Base-by-base conservation (phyloP, 2,329 filamentous ascomycete genomes). In the Chalara sp. region DNA sequence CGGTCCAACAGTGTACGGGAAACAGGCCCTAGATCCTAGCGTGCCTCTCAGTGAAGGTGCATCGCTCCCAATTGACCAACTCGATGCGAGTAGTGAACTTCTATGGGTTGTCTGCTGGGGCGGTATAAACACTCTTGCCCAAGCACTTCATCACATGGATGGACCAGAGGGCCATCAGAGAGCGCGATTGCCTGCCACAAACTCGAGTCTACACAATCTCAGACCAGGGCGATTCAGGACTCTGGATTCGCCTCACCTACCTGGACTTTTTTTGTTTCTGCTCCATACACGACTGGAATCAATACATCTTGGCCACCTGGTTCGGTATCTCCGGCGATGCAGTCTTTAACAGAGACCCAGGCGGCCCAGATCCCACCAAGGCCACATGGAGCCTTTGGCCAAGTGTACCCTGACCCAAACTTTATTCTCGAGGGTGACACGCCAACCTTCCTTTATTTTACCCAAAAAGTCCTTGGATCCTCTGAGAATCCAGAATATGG, bases 161-260 rank as follows among this genome's bases (percentile, higher is more conserved):
- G 52, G 59, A n/a, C 61, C 60, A n/a, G 58, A 53, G 42, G 52
- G 58, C 11, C 39, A 54, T 0, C 68, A 73, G 1, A 63, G 69
- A 1, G 61, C 65, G 0, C 51, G 50, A 0, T 64, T 79, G 28
- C 62, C 68, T 2, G 56, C 63, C 21, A 3, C 73, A 72, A 54
- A 60, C 79, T 4, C 67, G 76, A 10, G 69, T 79, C 7, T 80
- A 80, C 59, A 65, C 78, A 35, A 80, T 82, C 49, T 80, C 76
- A 6, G 79, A 82, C 55, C 79, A 82, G 56, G 79, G 82, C 53
- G 73, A 83, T 53, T 73, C 75, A 0, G 78, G 76, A 0, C 64
- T 71, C 0, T 82, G 78, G 78, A 75, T 83, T 35, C 73, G 79
- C 12, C 64, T 68, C 44, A 71, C 68, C 3, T 81, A 74, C 53